Base-by-base conservation (phyloP, 2,329 filamentous ascomycete genomes). In the Fusarium bulbicola region DNA sequence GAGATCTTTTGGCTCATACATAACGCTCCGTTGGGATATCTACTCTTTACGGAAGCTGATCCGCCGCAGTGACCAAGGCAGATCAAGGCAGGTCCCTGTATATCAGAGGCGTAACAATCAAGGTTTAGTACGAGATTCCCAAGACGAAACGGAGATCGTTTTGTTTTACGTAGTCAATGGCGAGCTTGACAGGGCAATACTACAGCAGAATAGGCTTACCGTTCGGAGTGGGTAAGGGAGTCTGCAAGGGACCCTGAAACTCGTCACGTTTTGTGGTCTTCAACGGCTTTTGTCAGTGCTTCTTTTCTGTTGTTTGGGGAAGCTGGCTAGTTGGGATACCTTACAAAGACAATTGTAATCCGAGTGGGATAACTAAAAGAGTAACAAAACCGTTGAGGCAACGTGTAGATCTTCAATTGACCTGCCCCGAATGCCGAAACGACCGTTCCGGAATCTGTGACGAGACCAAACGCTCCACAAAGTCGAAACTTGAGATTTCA, bases 371-470 rank as follows among this genome's bases (percentile, higher is more conserved):
- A 18, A 68, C 66, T 2, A 63, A 68, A 68, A 36, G 20, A 47
- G 66, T 28, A 56, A 39, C 20, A 45, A 10, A 43, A 39, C 66
- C 56, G 66, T 45, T 54, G 54, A 36, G n/a, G 45, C 37, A 21
- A 26, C 24, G 36, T 26, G n/a, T 12, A 37, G 56, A 68, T 63
- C 47, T 20, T 24, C 64, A 28, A 6, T 13, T 63, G 14, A 47
- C 66, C 28, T 68, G 50, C 66, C 65, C 28, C 66, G 68, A 68
- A 45, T 52, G 42, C 47, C 64, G 32, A 68, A 68, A 68, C 64
- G 47, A 50, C 66, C 42, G 49, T 46, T 49, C 46, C 57, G 30
- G 16, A 43, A 45, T 39, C 57, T 68, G 57, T 63, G 47, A 63
- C 66, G 53, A 18, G 47, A 63, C 66, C 47, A 7, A 14, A n/a